Conservation (phyloP, 1,284 basidiomycete species). For the Meira nashicola region DNA sequence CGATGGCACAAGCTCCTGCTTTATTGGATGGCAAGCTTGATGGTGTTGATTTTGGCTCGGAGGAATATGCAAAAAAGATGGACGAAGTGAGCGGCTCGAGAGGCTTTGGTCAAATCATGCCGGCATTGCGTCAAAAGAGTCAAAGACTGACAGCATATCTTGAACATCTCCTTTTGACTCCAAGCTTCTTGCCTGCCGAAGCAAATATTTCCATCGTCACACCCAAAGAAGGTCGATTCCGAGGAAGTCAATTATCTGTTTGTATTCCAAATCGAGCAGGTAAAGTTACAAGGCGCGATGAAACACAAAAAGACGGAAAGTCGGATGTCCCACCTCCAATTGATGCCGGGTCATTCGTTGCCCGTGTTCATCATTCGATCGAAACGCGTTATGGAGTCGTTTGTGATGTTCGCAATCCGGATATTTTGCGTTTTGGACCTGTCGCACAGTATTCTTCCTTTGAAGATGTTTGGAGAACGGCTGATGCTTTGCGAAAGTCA, state of each 20-base stretch:
- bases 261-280: constrained; percentile 26
- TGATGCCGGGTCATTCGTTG: constrained; percentile 26
- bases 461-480: constrained; percentile 41
- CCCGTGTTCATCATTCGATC: constrained; percentile 30
- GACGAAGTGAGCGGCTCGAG: constrained; percentile 10
- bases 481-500: constrained; percentile 26
- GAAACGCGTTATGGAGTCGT: constrained; percentile 39
- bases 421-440: constrained; percentile 46
- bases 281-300: background rate
- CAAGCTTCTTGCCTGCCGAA: constrained; percentile 31
- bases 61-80: background rate
- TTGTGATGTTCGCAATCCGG: constrained; percentile 42
- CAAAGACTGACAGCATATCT: constrained; percentile 44
- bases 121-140: constrained; percentile 31
- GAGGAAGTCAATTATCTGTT: constrained; percentile 44
- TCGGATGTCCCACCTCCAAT: constrained; percentile 36
- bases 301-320: constrained; percentile 7
- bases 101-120: constrained; percentile 43
- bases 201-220: constrained; percentile 34
- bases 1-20: constrained; percentile 23
- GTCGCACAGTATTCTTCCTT: constrained; percentile 44
- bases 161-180: constrained; percentile 29
- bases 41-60: constrained; percentile 7
- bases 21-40: background rate
- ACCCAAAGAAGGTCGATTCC: constrained; percentile 31